Base-by-base conservation (phyloP, 495 filamentous ascomycete species). In the Hyaloscypha variabilis region DNA sequence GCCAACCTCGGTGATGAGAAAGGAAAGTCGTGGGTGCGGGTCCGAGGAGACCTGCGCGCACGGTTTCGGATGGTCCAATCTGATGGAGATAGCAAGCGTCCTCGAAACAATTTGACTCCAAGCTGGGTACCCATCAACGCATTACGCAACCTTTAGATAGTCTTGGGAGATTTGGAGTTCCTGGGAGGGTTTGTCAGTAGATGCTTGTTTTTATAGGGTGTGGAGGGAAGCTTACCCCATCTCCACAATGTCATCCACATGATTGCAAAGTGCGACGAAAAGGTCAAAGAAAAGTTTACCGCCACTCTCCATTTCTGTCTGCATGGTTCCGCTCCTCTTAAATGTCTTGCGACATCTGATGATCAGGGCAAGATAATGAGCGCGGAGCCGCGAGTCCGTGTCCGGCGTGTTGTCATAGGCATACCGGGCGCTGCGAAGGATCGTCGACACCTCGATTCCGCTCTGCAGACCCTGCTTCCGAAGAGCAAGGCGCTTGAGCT, bases 291-390 rank as follows among this genome's bases (percentile, higher is more conserved):
- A 96, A 72, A 97, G 77, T 72, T 89, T 88, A 66, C 91, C 91
- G 24, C 93, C 93, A 68, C 83, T 83, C 75, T 92, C 89, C 93
- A 97, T 97, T 81, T 96, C 93, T 71, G 90, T 85, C 78, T 97
- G 93, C 93, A 97, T 96, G n/a, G 93, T 97, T 66, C 93, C 93
- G 77, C 92, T 96, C 42, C 91, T 81, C 83, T 95, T 97, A 81
- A 97, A 97, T 4, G 91, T 96, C 67, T 81, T 82, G 66, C 92
- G 82, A 71, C 87, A 89, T 67, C 93, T 84, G 69, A 97, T 94
- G 76, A 97, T 96, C 73, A 97, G 83, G 28, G 93, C 92, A 26
- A 97, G 87, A 71, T 96, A 97, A 77, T 97, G 93, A 34, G 93
- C 92, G 59, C 93, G 83, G 59, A 97, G 84, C 75, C 91, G 91